phyloP scores from a whole-genome alignment of 805 yeast species.

The Dipodascus albidus region DNA sequence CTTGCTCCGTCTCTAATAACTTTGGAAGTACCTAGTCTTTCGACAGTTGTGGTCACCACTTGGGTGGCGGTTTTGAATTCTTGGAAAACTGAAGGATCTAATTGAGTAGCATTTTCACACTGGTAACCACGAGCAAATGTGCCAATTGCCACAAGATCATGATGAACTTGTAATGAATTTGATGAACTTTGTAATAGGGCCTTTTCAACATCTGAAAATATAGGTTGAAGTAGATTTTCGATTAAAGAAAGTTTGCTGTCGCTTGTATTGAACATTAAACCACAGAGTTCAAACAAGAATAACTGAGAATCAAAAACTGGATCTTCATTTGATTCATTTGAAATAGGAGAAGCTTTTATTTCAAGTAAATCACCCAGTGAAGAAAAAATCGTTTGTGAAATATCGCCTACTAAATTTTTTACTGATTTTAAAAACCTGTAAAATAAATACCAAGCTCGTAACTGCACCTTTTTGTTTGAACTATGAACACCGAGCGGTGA shows the following conservation, averaged over 20 bases:
- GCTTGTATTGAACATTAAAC: conserved; percentile 52
- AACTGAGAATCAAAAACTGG: conserved; percentile 67
- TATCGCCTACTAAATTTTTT: conserved; percentile 46
- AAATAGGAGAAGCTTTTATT: conserved; percentile 41
- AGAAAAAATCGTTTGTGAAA: conserved; percentile 46
- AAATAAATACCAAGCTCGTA: conserved; percentile 84
- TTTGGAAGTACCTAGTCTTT: conserved; percentile 54
- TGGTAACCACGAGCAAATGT: conserved; percentile 83
- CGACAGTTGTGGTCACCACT: conserved; percentile 74
- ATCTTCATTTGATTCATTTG: conserved; percentile 28
- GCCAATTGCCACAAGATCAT: conserved; percentile 77
- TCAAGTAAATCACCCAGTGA: conserved; percentile 49
- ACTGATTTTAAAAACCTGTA: conserved; percentile 71
- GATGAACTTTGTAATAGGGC: conserved; percentile 37
- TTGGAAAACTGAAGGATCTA: conserved; percentile 26
- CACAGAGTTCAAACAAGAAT: conserved; percentile 77
- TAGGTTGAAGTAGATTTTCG: conserved; percentile 61
- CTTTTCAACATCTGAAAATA: conserved; percentile 58
- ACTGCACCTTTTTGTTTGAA: conserved; percentile 57
- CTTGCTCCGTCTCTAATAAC: conserved; percentile 75
- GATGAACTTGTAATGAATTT: conserved; percentile 64
- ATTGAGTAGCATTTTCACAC: conserved; percentile 17
- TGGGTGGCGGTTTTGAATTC: conserved; percentile 63
- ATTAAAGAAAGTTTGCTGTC: conserved; percentile 34
- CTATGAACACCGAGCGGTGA: conserved; percentile 77